Evolutionary conservation across 2,329 filamentous ascomycete genomes (phyloP), one percentile per base, ranked within the genome.

Genomic region (Aspergillus uvarum): DNA sequence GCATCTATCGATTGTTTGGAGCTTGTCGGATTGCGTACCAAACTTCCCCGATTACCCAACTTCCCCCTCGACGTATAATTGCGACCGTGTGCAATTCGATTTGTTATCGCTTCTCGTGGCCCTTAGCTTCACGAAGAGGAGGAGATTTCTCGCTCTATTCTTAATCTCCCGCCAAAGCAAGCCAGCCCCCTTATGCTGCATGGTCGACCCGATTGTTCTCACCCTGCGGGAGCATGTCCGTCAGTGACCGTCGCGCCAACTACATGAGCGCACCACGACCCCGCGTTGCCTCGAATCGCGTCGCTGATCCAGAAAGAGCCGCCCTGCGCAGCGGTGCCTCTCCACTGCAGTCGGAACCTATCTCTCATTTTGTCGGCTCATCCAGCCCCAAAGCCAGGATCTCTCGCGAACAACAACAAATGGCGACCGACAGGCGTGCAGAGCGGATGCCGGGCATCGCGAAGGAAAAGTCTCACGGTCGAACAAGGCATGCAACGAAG

Each of bases 381-480:
- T 70, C 72, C 2, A 70, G 68, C 51, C 73, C 70, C 42, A 75
- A 73, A 54, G 63, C 64, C 55, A 71, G 68, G 60, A 60, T 69
- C 56, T 72, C 70, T 55, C 70, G 73, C 65, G 77, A 74, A 8
- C 62, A 63, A 24, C 68, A 68, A 32, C 76, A 71, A 32, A 70
- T 65, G 29, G 69, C 70, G 44, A 71, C 68, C 32, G 79, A 81
- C 59, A 75, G 76, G 59, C 73, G 76, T 50, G 70, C 74, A 2
- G 77, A 78, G 56, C 76, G 76, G 58, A 71, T 71, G 22, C 68
- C 85, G 57, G 81, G 87, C 61, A 85, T 86, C 50, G 87, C 85
- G 22, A 79, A 85, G 59, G 89, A 92, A 69, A 86, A 85, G 57
- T 72, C 87, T 58, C 81, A 85, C 38, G 80, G 83, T 59, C 82